A percentile compares a stretch with the other conserved stretches of the same genome.
These are phyloP conservation scores for Candida glucosophila DNA, from an alignment of 1,139 yeast genomes.

Conservation along the genomic window DNA sequence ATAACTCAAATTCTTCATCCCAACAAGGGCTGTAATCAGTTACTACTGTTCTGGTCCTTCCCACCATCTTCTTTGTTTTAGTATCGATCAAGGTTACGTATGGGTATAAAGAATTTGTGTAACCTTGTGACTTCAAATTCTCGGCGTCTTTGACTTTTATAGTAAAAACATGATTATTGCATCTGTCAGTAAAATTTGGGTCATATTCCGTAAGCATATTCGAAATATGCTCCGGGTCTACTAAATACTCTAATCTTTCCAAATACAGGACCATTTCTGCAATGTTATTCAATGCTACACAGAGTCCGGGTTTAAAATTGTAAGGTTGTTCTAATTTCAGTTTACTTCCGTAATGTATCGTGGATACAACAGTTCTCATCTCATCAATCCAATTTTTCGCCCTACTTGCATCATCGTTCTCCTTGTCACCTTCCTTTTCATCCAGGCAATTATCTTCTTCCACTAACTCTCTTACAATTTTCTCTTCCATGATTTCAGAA, in stretches of 20 bases:
- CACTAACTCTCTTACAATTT: slow-evolving; percentile 42
- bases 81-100: slow-evolving; percentile 65
- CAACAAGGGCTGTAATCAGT: slow-evolving; percentile 69
- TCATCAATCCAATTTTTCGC: slow-evolving; percentile 35
- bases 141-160: slow-evolving; percentile 64
- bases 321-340: slow-evolving; percentile 45
- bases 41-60: slow-evolving; percentile 59
- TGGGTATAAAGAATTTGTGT: slow-evolving; percentile 46
- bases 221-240: slow-evolving; percentile 59
- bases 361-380: slow-evolving; percentile 40
- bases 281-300: slow-evolving; percentile 69
- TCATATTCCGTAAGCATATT: slow-evolving; percentile 28
- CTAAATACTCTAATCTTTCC: slow-evolving; percentile 48
- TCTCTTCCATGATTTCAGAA: slow-evolving; percentile 35
- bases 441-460: slow-evolving; percentile 25
- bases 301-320: slow-evolving; percentile 54
- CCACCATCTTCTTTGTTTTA: slow-evolving; percentile 47
- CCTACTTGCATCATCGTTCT: slow-evolving; percentile 13
- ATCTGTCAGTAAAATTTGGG: slow-evolving; percentile 22
- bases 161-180: slow-evolving; percentile 52
- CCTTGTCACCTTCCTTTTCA: slow-evolving; percentile 19
- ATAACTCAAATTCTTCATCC: slow-evolving; percentile 81
- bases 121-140: slow-evolving; percentile 42
- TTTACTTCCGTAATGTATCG: slow-evolving; percentile 24
- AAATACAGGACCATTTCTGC: slow-evolving; percentile 53